phyloP scores from a whole-genome alignment of 2,329 filamentous ascomycete genomes.

The Verticillium tricorpus region DNA sequence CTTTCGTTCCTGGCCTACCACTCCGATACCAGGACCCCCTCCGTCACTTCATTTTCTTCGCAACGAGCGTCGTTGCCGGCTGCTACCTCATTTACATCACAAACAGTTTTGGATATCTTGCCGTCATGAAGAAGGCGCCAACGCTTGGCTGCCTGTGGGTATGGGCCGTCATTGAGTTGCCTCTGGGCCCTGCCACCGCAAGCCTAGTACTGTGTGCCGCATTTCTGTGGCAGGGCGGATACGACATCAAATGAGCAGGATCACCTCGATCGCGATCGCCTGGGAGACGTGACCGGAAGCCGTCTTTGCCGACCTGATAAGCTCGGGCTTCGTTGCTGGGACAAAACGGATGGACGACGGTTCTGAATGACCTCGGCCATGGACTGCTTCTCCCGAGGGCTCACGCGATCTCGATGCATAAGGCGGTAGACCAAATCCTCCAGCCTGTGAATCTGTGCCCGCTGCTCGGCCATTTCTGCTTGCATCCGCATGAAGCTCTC shows the following conservation, averaged over 20 bases:
- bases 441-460: slow-evolving; percentile 20
- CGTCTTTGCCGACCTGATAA: neutral
- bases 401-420: slow-evolving; percentile 17
- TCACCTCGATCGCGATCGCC: slow-evolving; percentile 9
- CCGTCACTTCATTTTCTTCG: slow-evolving; percentile 60
- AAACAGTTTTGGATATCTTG: slow-evolving; percentile 76
- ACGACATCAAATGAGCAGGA: slow-evolving; percentile 30
- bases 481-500: slow-evolving; percentile 20
- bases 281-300: neutral
- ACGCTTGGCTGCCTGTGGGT: slow-evolving; percentile 87
- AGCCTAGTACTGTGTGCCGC: slow-evolving; percentile 42
- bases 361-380: slow-evolving; percentile 6
- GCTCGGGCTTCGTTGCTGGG: slow-evolving; percentile 3
- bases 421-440: slow-evolving; percentile 20
- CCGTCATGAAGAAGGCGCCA: slow-evolving; percentile 89
- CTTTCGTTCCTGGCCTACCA: slow-evolving; percentile 46
- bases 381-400: slow-evolving; percentile 5
- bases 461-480: slow-evolving; percentile 18
- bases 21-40: slow-evolving; percentile 38
- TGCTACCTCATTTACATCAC: slow-evolving; percentile 79
- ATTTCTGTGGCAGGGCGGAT: slow-evolving; percentile 47
- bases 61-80: slow-evolving; percentile 56
- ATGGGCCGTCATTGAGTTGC: slow-evolving; percentile 86
- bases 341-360: slow-evolving; percentile 3
- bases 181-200: slow-evolving; percentile 59